These are phyloP conservation scores for Pseudopithomyces maydicus DNA, from an alignment of 2,329 filamentous ascomycete genomes.

Conservation along the genomic window DNA sequence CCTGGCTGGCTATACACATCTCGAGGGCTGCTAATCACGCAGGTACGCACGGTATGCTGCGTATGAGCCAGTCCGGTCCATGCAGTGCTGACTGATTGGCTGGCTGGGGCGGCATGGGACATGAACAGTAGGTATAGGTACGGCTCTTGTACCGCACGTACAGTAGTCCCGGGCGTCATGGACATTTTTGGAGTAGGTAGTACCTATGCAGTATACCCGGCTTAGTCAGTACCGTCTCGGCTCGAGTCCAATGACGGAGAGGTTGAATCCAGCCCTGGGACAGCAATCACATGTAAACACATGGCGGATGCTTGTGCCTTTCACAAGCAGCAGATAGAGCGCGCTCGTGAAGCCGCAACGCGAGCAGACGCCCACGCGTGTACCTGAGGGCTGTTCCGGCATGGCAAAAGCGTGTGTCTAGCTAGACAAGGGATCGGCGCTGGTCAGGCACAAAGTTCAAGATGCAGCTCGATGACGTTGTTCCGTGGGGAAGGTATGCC, in stretches of 20 bases:
- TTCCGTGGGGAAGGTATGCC: not conserved
- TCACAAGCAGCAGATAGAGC: not conserved
- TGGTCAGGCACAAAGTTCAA: constrained; percentile 5
- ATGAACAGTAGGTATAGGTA: too few relatives aligned
- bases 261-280: not conserved
- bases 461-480: constrained; percentile 9
- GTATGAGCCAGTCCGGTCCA: too few relatives aligned
- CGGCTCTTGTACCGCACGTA: too few relatives aligned
- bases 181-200: not conserved
- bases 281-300: not conserved
- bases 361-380: not conserved
- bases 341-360: not conserved
- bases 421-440: not conserved
- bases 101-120: too few relatives aligned
- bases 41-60: too few relatives aligned
- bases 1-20: too few relatives aligned
- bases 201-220: not conserved
- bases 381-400: not conserved
- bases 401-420: not conserved
- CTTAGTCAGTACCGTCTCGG: not conserved
- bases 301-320: not conserved
- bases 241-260: not conserved
- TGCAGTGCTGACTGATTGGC: too few relatives aligned
- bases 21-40: too few relatives aligned
- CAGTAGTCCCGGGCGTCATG: too few relatives aligned